Evolutionary conservation across 2,329 filamentous ascomycete genomes (phyloP).

Genomic region (Botryotinia globosa): DNA sequence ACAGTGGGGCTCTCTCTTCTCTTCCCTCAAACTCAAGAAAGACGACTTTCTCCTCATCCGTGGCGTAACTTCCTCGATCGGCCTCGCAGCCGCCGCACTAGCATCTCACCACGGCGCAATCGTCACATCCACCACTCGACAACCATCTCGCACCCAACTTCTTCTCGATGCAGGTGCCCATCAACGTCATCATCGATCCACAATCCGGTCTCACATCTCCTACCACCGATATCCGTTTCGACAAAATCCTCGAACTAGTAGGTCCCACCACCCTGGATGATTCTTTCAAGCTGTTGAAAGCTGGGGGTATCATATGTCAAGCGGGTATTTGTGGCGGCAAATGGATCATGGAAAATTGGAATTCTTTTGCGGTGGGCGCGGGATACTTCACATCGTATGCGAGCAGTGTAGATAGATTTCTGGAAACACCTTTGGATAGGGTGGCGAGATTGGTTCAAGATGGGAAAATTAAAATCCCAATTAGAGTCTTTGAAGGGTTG

Average conservation of each 20-base stretch:
- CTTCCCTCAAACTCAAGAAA: background rate
- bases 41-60: background rate
- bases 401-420: background rate
- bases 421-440: background rate
- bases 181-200: background rate
- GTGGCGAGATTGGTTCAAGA: background rate
- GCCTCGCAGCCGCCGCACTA: background rate
- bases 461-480: background rate
- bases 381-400: background rate
- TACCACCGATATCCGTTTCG: background rate
- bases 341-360: background rate
- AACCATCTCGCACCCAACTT: background rate
- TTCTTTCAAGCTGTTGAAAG: background rate
- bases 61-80: background rate
- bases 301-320: background rate
- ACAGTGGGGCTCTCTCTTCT: background rate
- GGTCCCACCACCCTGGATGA: background rate
- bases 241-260: background rate
- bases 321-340: background rate
- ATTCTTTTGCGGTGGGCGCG: background rate
- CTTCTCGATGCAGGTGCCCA: background rate
- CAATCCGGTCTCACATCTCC: background rate
- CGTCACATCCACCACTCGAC: background rate
- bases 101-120: background rate
- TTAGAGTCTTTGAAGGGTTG: background rate